Evolutionary conservation across 2,329 filamentous ascomycete genomes (phyloP).

Genomic region (Venturia oleaginea): DNA sequence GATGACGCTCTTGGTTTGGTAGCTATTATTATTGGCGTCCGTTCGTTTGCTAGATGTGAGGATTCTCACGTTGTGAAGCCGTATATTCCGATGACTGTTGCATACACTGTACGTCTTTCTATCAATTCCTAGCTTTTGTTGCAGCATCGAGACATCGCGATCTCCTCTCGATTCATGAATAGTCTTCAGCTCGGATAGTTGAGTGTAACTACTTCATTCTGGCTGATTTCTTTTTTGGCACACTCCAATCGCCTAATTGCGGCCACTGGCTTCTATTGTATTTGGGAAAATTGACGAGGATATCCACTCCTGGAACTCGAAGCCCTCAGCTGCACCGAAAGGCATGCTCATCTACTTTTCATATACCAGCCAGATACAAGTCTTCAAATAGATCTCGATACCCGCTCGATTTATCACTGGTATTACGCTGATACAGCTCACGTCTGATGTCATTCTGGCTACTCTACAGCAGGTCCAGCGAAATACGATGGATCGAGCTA

Average conservation of each 20-base stretch:
- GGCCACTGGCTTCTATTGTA: too few species aligned
- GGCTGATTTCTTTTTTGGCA: too few species aligned
- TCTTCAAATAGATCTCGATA: slow-evolving; percentile 6
- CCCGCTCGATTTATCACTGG: slow-evolving; percentile 7
- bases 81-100: slow-evolving; percentile 14
- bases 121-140: neutral
- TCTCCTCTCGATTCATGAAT: neutral
- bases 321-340: slow-evolving; percentile 3
- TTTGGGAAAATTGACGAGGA: too few species aligned
- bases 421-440: neutral
- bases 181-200: neutral
- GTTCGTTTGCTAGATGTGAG: slow-evolving; percentile 3
- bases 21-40: slow-evolving; percentile 14
- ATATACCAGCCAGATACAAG: neutral
- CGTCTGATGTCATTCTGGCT: neutral
- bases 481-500: neutral
- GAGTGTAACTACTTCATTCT: neutral
- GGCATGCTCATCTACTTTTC: slow-evolving; percentile 12
- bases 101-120: slow-evolving; percentile 3
- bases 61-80: slow-evolving; percentile 15
- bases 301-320: slow-evolving; percentile 10
- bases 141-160: neutral
- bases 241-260: too few species aligned
- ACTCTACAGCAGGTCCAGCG: slow-evolving; percentile 2
- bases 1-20: slow-evolving; percentile 15